Base-by-base conservation (phyloP, 768 basidiomycete species). In the Hygrophorus russula region DNA sequence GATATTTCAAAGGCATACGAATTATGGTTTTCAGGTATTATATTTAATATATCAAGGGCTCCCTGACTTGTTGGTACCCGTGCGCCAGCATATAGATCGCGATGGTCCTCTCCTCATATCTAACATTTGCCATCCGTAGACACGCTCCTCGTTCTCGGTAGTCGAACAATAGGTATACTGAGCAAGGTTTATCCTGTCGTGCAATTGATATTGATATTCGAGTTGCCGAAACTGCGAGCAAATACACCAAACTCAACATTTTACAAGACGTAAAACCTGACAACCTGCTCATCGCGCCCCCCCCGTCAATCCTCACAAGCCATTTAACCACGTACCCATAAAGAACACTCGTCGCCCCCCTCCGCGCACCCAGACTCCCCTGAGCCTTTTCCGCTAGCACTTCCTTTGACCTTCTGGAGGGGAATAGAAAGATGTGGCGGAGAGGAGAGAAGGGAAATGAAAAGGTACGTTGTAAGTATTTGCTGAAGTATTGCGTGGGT, bases 261-360 rank as follows among this genome's bases (percentile, higher is more conserved):
- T 36, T 24, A 24, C 7, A 24, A 3, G 24, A 74, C 52, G 56
- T 85, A 78, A 56, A 87, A 89, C 48, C 73, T 74, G 18, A 88
- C 82, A 5, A 78, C 66, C 56, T 89, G 85, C 55, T 84, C 83
- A n/a, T n/a, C 28, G n/a, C n/a, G n/a, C n/a, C n/a, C n/a, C n/a
- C n/a, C n/a, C 86, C 67, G 41, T 88, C 85, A 50, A 89, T 85
- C 59, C 75, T 82, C 47, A 89, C 56, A 41, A 89, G 60, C 48
- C 82, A 68, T 61, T 88, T 89, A 12, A 82, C 86, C 14, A 88
- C 82, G 54, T 84, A 86, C 1, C 69, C 76, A 53, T 85, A 89
- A 10, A 88, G 57, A n/a, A n/a, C n/a, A n/a, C n/a, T n/a, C n/a
- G n/a, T n/a, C n/a, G n/a, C n/a, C n/a, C n/a, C 70, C 44, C 68